Evolutionary conservation across 2,329 filamentous ascomycete species (phyloP), one percentile per base, ranked within the genome.

Genomic region (Paramyrothecium sp.): DNA sequence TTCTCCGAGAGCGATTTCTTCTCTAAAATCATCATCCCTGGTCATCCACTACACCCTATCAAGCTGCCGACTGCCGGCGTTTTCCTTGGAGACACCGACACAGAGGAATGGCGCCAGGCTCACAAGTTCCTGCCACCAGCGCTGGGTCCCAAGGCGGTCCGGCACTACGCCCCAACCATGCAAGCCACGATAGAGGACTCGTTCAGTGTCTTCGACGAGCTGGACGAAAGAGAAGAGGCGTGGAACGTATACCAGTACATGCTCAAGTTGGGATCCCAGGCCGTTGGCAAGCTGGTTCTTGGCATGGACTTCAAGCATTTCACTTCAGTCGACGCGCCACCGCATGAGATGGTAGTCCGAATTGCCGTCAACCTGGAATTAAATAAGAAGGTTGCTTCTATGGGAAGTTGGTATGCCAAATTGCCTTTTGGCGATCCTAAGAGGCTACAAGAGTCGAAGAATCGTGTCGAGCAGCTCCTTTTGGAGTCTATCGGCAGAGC

Each of bases 101-200:
- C 77, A 0, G 73, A 77, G 17, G 74, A 78, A 55, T 85, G 80
- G 79, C 66, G 68, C 22, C 63, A 78, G 0, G 78, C 80, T 0
- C 86, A 88, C 73, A 88, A 88, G 66, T 88, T 87, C 67, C 61
- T 88, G 1, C 83, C 85, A 0, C 84, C 85, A 0, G 80, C 82
- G 0, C 71, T 88, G 12, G 78, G 79, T 0, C 84, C 84, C 33
- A 86, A 84, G 64, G 85, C 85, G 0, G 83, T 88, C 4, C 74
- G 81, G 1, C 85, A 87, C 61, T 87, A 88, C 59, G 78, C 82
- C 0, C 83, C 84, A 0, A 78, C 75, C 0, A 87, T 88, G 82
- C 82, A 86, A 60, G 67, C 74, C 51, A 80, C 79, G 0, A 75
- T 83, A 2, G 78, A 84, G 60, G 72, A 78, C 19, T 68, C 81